A percentile compares a stretch with the other conserved stretches of the same genome.
Conservation (phyloP, 495 filamentous ascomycete species). For the Chaetomium fimeti region DNA sequence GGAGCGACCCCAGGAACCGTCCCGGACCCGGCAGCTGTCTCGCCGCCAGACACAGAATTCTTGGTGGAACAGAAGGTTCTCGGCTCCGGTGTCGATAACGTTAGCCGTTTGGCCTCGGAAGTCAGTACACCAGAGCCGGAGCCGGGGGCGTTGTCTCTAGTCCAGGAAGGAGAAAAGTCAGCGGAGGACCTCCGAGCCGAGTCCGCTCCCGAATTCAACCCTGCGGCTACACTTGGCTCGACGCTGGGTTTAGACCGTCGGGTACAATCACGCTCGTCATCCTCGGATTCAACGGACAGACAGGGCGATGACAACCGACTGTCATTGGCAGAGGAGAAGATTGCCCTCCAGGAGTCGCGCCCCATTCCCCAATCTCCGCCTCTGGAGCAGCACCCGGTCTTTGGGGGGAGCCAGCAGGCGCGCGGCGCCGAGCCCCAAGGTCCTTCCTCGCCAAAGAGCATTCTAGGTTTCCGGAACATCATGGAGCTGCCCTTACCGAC, state of each 20-base stretch:
- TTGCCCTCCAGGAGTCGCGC: slow-evolving; percentile 33
- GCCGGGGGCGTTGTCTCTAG: background rate
- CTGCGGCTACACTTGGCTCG: slow-evolving; percentile 32
- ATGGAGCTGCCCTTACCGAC: slow-evolving; percentile 57
- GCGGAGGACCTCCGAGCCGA: slow-evolving; percentile 11
- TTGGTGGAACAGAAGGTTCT: slow-evolving; percentile 20
- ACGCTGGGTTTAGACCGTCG: slow-evolving; percentile 23
- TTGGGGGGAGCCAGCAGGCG: slow-evolving; percentile 13
- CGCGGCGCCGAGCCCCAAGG: background rate
- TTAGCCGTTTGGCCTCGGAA: background rate
- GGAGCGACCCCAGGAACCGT: background rate
- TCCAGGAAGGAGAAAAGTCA: background rate
- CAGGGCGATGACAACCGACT: slow-evolving; percentile 17
- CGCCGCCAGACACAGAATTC: background rate
- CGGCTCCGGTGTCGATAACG: slow-evolving; percentile 10
- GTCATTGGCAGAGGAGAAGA: slow-evolving; percentile 49
- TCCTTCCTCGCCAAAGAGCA: slow-evolving; percentile 25
- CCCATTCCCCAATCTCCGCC: slow-evolving; percentile 36
- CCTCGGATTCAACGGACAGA: slow-evolving; percentile 32
- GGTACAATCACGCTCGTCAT: slow-evolving; percentile 40
- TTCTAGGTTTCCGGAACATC: slow-evolving; percentile 69
- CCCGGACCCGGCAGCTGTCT: background rate
- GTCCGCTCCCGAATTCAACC: slow-evolving; percentile 11
- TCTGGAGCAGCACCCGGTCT: slow-evolving; percentile 42
- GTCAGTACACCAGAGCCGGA: background rate